A percentile compares a stretch with the other conserved stretches of the same genome.
phyloP scores from a whole-genome alignment of 805 yeast species.

The Barnettozyma sucrosica region DNA sequence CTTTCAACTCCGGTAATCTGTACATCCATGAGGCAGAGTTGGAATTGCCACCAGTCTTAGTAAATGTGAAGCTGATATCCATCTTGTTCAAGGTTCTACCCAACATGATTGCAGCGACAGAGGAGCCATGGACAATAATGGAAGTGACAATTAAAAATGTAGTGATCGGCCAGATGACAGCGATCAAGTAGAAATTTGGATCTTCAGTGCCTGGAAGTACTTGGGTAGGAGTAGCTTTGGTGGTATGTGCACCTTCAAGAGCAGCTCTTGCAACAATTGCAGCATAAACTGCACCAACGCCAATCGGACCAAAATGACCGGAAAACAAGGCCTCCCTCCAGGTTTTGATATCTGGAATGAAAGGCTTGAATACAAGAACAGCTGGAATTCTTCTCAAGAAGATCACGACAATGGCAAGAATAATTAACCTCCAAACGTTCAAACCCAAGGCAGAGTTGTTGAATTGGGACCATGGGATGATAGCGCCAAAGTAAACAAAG shows the following conservation, averaged over 20 bases:
- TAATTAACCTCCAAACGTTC: slow-evolving; percentile 71
- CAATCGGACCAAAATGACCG: slow-evolving; percentile 95
- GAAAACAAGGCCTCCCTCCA: slow-evolving; percentile 94
- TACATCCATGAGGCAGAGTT: slow-evolving; percentile 70
- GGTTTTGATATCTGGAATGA: slow-evolving; percentile 80
- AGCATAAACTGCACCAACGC: slow-evolving; percentile 89
- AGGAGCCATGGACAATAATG: slow-evolving; percentile 85
- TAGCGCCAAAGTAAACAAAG: slow-evolving; percentile 86
- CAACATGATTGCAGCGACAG: slow-evolving; percentile 54
- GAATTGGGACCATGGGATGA: slow-evolving; percentile 82
- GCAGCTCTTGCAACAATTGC: slow-evolving; percentile 72
- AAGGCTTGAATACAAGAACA: slow-evolving; percentile 63
- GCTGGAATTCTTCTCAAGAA: slow-evolving; percentile 81
- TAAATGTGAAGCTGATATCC: slow-evolving; percentile 88
- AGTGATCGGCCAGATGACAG: slow-evolving; percentile 75
- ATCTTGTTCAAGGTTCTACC: slow-evolving; percentile 89
- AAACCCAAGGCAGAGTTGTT: slow-evolving; percentile 58
- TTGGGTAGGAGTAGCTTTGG: slow-evolving; percentile 51
- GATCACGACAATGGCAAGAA: slow-evolving; percentile 68
- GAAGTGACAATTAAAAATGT: slow-evolving; percentile 78
- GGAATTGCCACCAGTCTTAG: slow-evolving; percentile 53
- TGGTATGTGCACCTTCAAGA: slow-evolving; percentile 47
- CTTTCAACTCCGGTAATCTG: slow-evolving; percentile 64
- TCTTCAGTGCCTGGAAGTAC: slow-evolving; percentile 40
- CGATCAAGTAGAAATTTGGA: slow-evolving; percentile 53